Conservation (phyloP, 352 stramenopile species). For the Globisporangium yorkense region DNA sequence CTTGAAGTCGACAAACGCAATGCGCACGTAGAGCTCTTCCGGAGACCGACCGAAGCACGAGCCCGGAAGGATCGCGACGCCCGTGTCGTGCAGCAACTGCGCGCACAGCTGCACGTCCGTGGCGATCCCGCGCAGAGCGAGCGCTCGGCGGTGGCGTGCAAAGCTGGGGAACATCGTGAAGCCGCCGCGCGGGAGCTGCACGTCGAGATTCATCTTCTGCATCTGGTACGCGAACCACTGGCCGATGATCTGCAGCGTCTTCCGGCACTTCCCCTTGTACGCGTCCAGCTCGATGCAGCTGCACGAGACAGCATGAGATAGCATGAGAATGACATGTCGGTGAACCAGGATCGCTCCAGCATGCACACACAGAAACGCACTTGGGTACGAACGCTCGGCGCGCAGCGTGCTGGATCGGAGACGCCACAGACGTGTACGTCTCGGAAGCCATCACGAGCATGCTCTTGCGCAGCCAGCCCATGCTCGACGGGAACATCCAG, state of each 20-base stretch:
- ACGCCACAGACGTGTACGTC: constrained; percentile 84
- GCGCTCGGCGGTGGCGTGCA: constrained; percentile 53
- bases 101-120: constrained; percentile 75
- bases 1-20: constrained; percentile 88
- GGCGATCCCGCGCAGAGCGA: constrained; percentile 51
- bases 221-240: constrained; percentile 81
- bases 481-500: constrained; percentile 73
- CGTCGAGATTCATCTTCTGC: constrained; percentile 78
- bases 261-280: constrained; percentile 82
- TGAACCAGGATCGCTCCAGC: neutral
- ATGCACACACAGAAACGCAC: constrained; percentile 27
- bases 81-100: constrained; percentile 75
- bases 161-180: constrained; percentile 88
- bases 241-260: constrained; percentile 77
- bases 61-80: constrained; percentile 78
- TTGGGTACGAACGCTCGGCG: constrained; percentile 68
- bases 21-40: constrained; percentile 70
- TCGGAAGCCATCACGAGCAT: constrained; percentile 89
- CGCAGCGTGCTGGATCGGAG: constrained; percentile 81
- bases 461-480: constrained; percentile 77
- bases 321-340: neutral
- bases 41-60: constrained; percentile 76
- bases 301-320: neutral
- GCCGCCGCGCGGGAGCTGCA: constrained; percentile 65
- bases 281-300: constrained; percentile 70